These are phyloP conservation scores for Pestalotiopsis sp. DNA, from an alignment of 2,329 filamentous ascomycete genomes.

Conservation along the genomic window DNA sequence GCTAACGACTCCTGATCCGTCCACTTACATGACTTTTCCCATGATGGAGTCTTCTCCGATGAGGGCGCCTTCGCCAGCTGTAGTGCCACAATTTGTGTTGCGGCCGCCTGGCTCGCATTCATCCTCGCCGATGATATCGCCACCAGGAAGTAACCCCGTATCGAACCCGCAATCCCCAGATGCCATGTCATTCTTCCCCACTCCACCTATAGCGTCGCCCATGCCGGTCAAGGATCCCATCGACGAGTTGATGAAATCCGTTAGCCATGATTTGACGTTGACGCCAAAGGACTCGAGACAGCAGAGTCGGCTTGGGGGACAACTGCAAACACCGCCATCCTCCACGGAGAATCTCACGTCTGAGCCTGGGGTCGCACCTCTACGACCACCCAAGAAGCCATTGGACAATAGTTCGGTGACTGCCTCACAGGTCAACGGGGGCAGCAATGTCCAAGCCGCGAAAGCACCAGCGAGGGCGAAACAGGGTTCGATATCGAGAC, in stretches of 20 bases:
- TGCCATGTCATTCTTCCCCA: conserved; percentile 15
- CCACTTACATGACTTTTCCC: conserved; percentile 1
- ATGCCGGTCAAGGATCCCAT: conserved; percentile 5
- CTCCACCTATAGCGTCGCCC: conserved; percentile 11
- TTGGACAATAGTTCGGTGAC: background rate
- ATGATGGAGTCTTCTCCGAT: background rate
- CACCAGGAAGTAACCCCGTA: background rate
- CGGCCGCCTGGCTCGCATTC: background rate
- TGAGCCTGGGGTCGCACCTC: background rate
- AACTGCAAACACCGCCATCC: background rate
- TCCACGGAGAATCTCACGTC: background rate
- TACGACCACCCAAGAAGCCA: conserved; percentile 11
- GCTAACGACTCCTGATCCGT: background rate
- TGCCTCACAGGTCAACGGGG: background rate
- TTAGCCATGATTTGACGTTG: background rate
- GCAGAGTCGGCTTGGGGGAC: background rate
- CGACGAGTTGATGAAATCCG: conserved; percentile 12
- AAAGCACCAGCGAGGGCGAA: too few species aligned
- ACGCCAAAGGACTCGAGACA: background rate
- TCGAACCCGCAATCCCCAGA: conserved; percentile 14
- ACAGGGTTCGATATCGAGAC: background rate
- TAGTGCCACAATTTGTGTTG: background rate
- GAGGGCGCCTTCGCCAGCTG: background rate
- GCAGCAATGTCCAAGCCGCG: background rate
- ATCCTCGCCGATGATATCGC: background rate